These are phyloP conservation scores for Backusella luteola DNA, from an alignment of 192 early-diverging fungal genomes.

Conservation along the genomic window DNA sequence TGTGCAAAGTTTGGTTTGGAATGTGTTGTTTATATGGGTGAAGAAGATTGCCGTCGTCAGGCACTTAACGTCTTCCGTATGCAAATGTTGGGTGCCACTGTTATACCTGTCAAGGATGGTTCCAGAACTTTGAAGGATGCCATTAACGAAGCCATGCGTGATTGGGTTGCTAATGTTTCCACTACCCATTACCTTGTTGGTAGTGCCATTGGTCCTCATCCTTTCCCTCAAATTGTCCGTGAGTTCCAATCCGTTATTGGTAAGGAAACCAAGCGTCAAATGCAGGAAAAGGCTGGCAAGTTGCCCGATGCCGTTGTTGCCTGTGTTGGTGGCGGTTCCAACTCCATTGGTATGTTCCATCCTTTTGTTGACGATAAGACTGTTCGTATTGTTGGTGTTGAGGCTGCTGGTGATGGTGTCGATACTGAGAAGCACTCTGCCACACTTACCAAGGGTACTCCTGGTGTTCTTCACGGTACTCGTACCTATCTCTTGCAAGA, in stretches of 20 bases:
- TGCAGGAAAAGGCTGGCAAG: conserved; percentile 76
- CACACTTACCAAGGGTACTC: conserved; percentile 77
- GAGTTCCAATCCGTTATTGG: conserved; percentile 99
- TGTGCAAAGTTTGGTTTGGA: conserved; percentile 98
- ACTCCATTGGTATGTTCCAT: conserved; percentile 97
- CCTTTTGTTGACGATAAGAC: conserved; percentile 84
- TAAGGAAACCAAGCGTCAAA: conserved; percentile 81
- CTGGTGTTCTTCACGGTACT: conserved; percentile 97
- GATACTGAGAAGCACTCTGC: conserved; percentile 90
- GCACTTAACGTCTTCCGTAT: conserved; percentile 97
- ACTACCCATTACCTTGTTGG: conserved; percentile 97
- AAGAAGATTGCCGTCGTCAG: conserved; percentile 91
- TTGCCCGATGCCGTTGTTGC: conserved; percentile 93
- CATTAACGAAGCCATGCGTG: conserved; percentile 98
- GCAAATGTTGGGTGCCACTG: conserved; percentile 87
- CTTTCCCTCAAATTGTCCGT: conserved; percentile 95
- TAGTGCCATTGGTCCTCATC: conserved; percentile 95
- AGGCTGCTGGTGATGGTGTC: conserved; percentile 92
- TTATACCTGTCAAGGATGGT: conserved; percentile 79
- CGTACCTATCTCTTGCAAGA: conserved; percentile 94
- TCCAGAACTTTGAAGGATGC: conserved; percentile 94
- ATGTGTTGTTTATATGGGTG: conserved; percentile 98
- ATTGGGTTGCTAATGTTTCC: conserved; percentile 95
- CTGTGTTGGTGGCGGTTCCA: conserved; percentile 97
- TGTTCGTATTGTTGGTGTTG: conserved; percentile 91